Evolutionary conservation across 129 eudicot genomes (phyloP).

Genomic region (Kitagawia praeruptora): DNA sequence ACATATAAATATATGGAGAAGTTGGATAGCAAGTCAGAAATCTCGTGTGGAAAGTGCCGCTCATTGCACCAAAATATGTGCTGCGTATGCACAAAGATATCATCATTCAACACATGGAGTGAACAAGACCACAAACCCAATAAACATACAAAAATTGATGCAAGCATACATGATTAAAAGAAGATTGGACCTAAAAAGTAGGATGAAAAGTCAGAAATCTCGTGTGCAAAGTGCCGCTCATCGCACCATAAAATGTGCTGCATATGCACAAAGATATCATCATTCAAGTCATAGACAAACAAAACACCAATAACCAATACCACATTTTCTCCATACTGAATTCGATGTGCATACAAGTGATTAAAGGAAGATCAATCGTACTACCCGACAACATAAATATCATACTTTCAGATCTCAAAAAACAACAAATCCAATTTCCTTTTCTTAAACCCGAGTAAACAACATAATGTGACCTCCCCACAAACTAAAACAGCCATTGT

Average conservation of each 20-base stretch:
- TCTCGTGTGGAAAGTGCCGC: conserved; percentile 10
- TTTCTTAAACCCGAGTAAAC: not conserved
- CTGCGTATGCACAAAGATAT: conserved; percentile 13
- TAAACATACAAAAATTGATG: not conserved
- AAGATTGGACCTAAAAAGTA: not conserved
- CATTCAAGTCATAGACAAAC: conserved; percentile 10
- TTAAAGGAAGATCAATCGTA: not conserved
- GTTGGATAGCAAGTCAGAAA: conserved; percentile 7
- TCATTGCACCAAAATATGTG: not conserved
- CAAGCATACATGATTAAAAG: not conserved
- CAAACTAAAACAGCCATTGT: not conserved
- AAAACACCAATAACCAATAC: not conserved
- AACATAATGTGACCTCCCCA: not conserved
- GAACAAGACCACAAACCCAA: not conserved
- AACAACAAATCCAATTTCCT: not conserved
- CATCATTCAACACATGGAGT: not conserved
- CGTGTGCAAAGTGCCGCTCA: conserved; percentile 46
- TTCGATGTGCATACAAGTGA: not conserved
- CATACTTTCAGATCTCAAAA: not conserved
- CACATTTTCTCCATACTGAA: not conserved
- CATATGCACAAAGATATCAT: conserved; percentile 30
- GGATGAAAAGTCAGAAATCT: conserved; percentile 26
- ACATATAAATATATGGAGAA: not conserved
- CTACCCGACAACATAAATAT: not conserved
- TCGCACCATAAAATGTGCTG: conserved; percentile 18